Conservation (phyloP, 2,329 filamentous ascomycete species). For the Cladosporium sp. region DNA sequence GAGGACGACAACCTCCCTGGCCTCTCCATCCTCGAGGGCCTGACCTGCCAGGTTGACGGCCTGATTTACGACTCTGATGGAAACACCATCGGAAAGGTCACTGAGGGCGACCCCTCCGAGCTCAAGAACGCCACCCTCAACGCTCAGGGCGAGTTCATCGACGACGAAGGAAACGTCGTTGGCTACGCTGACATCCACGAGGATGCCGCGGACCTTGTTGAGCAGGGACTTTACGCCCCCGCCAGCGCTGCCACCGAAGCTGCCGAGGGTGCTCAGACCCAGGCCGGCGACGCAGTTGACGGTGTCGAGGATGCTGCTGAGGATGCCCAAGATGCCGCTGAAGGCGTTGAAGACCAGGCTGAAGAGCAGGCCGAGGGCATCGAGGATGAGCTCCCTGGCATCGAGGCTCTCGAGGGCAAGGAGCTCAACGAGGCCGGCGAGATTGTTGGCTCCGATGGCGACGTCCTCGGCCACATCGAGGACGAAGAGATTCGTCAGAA, state of each 20-base stretch:
- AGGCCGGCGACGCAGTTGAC: constrained; percentile 30
- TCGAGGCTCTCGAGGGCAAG: constrained; percentile 49
- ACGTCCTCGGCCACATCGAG: constrained; percentile 46
- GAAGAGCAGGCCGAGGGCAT: constrained; percentile 33
- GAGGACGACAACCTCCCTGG: constrained; percentile 36
- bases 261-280: constrained; percentile 34
- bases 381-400: constrained; percentile 47
- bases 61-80: constrained; percentile 48
- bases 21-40: constrained; percentile 43
- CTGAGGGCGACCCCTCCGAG: constrained; percentile 45
- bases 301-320: constrained; percentile 23
- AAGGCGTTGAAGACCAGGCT: constrained; percentile 25
- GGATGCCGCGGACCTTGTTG: constrained; percentile 37
- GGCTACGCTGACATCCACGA: constrained; percentile 48
- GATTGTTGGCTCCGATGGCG: constrained; percentile 45
- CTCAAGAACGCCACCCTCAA: constrained; percentile 48
- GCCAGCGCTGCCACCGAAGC: constrained; percentile 38
- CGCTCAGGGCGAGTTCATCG: constrained; percentile 51
- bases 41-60: constrained; percentile 43
- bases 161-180: constrained; percentile 50
- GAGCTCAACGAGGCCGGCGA: constrained; percentile 47
- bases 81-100: constrained; percentile 45
- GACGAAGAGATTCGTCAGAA: constrained; percentile 39
- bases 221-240: constrained; percentile 43
- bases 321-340: constrained; percentile 27